Evolutionary conservation across 2,329 filamentous ascomycete genomes (phyloP).

Genomic region (Aspergillus cejpii): DNA sequence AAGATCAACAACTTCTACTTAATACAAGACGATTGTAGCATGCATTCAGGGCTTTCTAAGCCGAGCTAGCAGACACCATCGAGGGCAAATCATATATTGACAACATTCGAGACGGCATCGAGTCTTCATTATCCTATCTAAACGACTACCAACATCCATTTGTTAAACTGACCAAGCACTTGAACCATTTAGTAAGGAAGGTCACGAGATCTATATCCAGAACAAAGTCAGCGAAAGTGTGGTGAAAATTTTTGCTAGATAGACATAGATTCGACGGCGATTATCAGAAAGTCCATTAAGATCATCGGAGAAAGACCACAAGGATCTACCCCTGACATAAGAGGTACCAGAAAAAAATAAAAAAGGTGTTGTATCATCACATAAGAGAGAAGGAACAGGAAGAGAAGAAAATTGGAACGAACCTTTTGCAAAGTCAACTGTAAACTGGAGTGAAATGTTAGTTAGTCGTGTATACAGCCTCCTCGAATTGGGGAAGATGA

Average conservation of each 20-base stretch:
- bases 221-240: constrained; percentile 11
- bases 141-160: too few relatives aligned
- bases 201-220: not conserved
- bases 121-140: too few relatives aligned
- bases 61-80: too few relatives aligned
- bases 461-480: not conserved
- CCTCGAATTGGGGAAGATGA: not conserved
- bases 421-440: not conserved
- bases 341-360: constrained; percentile 86
- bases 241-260: constrained; percentile 4
- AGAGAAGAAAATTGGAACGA: constrained; percentile 25
- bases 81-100: too few relatives aligned
- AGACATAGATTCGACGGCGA: not conserved
- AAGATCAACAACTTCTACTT: too few relatives aligned
- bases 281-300: constrained; percentile 78
- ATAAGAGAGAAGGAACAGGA: constrained; percentile 11
- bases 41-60: too few relatives aligned
- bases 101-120: too few relatives aligned
- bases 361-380: constrained; percentile 66
- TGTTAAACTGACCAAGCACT: too few relatives aligned
- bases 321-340: constrained; percentile 67
- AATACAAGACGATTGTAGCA: too few relatives aligned
- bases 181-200: not conserved
- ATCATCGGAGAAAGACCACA: constrained; percentile 60
- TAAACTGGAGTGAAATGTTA: not conserved